Conservation (phyloP, 176 grass and related monocot species). For the Eragrostis curvula region DNA sequence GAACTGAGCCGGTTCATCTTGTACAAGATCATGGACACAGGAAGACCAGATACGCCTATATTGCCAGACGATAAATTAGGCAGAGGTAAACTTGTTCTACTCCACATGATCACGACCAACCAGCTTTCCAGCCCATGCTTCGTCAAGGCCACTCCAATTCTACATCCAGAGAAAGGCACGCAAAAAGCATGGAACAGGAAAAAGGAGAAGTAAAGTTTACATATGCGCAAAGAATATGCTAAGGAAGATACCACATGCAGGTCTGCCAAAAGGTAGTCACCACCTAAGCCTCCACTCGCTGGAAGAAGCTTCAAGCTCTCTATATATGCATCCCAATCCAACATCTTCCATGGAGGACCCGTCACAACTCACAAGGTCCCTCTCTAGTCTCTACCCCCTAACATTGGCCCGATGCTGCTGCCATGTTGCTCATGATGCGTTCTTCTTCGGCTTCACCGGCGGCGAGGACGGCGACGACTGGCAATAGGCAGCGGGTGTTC, state of each 20-base stretch:
- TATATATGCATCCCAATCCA: slow-evolving; percentile 43
- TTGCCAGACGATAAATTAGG: not conserved
- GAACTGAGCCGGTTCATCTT: not conserved
- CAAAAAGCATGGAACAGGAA: slow-evolving; percentile 39
- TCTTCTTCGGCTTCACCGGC: not conserved
- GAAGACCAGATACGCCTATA: too few species aligned
- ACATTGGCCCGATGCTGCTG: slow-evolving; percentile 39
- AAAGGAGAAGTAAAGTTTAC: slow-evolving; percentile 27
- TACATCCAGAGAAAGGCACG: slow-evolving; percentile 18
- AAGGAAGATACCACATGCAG: slow-evolving; percentile 52
- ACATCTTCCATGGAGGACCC: slow-evolving; percentile 49
- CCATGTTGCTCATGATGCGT: slow-evolving; percentile 18
- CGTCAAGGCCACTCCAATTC: slow-evolving; percentile 35
- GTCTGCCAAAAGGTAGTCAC: slow-evolving; percentile 32
- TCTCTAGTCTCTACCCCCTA: slow-evolving; percentile 37
- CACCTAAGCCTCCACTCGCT: slow-evolving; percentile 55
- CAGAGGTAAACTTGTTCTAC: slow-evolving; percentile 17
- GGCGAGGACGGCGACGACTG: not conserved
- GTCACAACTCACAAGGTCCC: slow-evolving; percentile 2
- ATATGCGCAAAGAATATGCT: slow-evolving; percentile 60
- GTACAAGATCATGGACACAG: too few species aligned
- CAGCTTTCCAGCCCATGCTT: slow-evolving; percentile 53
- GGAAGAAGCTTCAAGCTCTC: slow-evolving; percentile 18
- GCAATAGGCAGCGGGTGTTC: slow-evolving; percentile 38
- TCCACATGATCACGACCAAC: slow-evolving; percentile 12